Percentiles rank a stretch among this genome's conserved stretches.
Conservation (phyloP, 768 basidiomycete genomes). For the Tulasnella sp. region DNA sequence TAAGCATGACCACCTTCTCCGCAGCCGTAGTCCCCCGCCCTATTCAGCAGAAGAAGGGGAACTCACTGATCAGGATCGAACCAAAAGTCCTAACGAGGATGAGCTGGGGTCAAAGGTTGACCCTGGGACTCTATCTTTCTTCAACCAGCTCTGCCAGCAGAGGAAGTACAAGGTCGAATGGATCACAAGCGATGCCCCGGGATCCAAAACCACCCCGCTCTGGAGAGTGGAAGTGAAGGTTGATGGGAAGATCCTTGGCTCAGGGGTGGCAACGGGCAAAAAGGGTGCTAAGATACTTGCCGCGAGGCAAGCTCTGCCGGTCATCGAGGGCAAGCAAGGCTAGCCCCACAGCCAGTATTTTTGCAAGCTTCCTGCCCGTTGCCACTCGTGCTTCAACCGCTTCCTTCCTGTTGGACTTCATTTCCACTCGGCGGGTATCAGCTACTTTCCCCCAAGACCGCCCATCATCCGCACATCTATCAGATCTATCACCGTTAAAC, state of each 20-base stretch:
- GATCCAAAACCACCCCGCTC: constrained; percentile 18
- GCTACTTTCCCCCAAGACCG: not conserved
- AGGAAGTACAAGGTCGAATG: constrained; percentile 4
- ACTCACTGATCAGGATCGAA: not conserved
- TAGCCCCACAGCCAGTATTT: not conserved
- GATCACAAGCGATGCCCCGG: not conserved
- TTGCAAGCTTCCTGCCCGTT: not conserved
- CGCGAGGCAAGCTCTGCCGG: constrained; percentile 4
- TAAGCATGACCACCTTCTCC: constrained; percentile 19
- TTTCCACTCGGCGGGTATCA: not conserved
- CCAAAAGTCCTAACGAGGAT: not conserved
- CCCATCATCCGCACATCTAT: not conserved
- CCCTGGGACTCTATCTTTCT: constrained; percentile 6
- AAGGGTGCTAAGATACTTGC: constrained; percentile 20
- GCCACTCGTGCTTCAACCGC: not conserved
- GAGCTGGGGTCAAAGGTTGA: not conserved
- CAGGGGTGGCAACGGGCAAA: constrained; percentile 14
- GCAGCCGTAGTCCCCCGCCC: not conserved
- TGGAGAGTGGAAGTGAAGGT: constrained; percentile 18
- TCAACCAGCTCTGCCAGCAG: constrained; percentile 23
- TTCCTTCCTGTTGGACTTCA: not conserved
- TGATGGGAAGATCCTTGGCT: not conserved
- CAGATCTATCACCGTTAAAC: not conserved
- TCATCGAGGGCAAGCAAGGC: not conserved
- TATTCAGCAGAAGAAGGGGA: constrained; percentile 7